Conservation (phyloP, 106 monocot species). For the Acanthochlamys bracteata region DNA sequence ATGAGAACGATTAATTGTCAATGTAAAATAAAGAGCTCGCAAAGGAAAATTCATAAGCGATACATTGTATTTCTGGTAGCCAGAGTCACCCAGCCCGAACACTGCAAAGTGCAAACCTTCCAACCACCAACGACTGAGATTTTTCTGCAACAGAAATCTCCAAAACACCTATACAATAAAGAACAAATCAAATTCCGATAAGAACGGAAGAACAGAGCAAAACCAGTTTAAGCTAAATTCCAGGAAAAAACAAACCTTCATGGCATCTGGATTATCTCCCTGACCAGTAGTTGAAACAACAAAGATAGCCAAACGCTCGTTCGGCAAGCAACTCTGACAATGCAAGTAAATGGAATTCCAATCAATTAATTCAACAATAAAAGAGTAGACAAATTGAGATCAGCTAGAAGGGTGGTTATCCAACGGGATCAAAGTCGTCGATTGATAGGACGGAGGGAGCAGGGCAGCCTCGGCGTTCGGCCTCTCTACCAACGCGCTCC, state of each 20-base stretch:
- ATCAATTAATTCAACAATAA: not conserved
- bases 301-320: conserved; percentile 51
- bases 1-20: too few relatives aligned
- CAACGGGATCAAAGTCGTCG: conserved; percentile 61
- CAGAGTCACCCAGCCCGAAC: conserved; percentile 93
- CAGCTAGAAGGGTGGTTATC: not conserved
- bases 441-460: conserved; percentile 52
- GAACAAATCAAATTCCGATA: not conserved
- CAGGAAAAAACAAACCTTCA: conserved; percentile 56
- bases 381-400: not conserved
- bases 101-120: conserved; percentile 68
- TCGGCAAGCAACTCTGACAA: conserved; percentile 41
- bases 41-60: not conserved
- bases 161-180: conserved; percentile 53
- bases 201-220: too few relatives aligned
- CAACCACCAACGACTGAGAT: conserved; percentile 51
- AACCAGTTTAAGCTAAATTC: not conserved
- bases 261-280: conserved; percentile 77
- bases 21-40: too few relatives aligned
- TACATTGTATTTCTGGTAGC: conserved; percentile 96
- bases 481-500: conserved; percentile 79
- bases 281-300: conserved; percentile 90
- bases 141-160: conserved; percentile 63
- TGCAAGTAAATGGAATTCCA: not conserved
- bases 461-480: conserved; percentile 70